These are phyloP conservation scores for Helminthosporium solani DNA, from an alignment of 2,329 filamentous ascomycete genomes.

Conservation along the genomic window DNA sequence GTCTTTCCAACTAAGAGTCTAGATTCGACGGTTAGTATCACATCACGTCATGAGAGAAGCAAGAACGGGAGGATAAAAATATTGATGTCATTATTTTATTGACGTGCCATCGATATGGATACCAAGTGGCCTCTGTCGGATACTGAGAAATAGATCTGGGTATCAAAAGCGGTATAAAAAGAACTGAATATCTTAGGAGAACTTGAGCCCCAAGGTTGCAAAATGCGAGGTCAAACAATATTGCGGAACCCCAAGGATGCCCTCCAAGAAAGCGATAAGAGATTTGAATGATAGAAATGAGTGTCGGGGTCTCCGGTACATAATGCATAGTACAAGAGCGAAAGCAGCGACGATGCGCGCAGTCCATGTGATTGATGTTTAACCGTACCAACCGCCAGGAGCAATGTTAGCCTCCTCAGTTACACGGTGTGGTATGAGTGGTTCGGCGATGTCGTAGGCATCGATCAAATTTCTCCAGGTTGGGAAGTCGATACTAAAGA, in stretches of 20 bases:
- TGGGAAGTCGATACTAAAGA: conserved; percentile 82
- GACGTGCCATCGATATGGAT: background rate
- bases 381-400: conserved; percentile 30
- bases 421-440: conserved; percentile 80
- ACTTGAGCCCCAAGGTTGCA: background rate
- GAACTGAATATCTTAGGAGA: conserved; percentile 3
- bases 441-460: conserved; percentile 71
- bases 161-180: conserved; percentile 1
- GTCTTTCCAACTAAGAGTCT: too few relatives aligned
- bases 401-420: conserved; percentile 26
- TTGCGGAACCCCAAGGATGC: too few relatives aligned
- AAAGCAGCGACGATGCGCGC: background rate
- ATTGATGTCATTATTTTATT: background rate
- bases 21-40: too few relatives aligned
- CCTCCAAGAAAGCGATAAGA: too few relatives aligned
- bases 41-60: too few relatives aligned
- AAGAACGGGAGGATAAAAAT: background rate
- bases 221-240: too few relatives aligned
- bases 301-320: too few relatives aligned
- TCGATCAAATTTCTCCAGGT: conserved; percentile 78
- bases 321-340: too few relatives aligned
- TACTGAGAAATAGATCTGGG: background rate
- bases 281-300: too few relatives aligned
- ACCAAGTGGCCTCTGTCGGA: background rate
- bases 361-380: background rate